Percentiles rank a stretch among this genome's conserved stretches.
Evolutionary conservation across 306 rosid species (phyloP).

Genomic region (Arachis stenosperma): DNA sequence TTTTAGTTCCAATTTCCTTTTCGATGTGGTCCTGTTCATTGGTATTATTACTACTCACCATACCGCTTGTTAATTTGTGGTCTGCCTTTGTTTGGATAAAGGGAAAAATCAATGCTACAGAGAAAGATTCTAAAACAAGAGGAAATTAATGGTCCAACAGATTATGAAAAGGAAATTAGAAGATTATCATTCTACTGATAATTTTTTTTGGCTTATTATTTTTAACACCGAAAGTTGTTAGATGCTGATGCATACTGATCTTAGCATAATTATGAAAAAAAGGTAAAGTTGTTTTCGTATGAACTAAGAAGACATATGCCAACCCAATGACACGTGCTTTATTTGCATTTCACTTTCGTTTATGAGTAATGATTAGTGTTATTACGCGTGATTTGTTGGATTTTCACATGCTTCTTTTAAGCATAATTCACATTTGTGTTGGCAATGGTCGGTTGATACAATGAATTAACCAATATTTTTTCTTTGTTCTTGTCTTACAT

Average conservation of each 20-base stretch:
- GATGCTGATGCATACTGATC: background rate
- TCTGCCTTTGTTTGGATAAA: background rate
- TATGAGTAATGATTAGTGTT: background rate
- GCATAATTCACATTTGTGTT: background rate
- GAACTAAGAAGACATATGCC: background rate
- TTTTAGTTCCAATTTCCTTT: background rate
- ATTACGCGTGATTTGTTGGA: background rate
- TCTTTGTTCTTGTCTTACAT: background rate
- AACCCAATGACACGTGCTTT: background rate
- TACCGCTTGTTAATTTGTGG: background rate
- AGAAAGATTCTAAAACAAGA: background rate
- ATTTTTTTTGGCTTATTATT: no score
- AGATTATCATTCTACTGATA: background rate
- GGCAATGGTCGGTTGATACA: no score
- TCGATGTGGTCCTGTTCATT: background rate
- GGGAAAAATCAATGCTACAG: background rate
- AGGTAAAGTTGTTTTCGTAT: background rate
- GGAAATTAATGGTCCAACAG: background rate
- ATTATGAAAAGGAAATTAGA: background rate
- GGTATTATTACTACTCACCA: background rate
- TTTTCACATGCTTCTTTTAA: background rate
- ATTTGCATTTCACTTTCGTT: background rate
- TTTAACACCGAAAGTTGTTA: background rate
- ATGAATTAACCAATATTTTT: no score
- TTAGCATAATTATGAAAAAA: background rate